Percentiles rank a stretch among this genome's conserved stretches.
Conservation (phyloP, 2,329 filamentous ascomycete species). For the Helotiales sp. region DNA sequence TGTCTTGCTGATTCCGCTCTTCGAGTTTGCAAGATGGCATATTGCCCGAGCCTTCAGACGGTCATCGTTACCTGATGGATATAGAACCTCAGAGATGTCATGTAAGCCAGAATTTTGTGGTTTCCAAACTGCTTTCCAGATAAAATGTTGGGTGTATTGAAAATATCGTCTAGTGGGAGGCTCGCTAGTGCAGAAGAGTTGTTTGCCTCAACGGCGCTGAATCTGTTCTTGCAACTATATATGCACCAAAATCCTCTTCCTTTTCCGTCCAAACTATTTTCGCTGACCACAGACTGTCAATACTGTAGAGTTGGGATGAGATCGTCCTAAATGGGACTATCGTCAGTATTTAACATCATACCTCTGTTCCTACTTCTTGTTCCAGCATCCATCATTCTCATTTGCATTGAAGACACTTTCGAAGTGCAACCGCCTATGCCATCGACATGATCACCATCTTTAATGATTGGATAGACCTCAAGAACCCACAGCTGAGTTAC, state of each 20-base stretch:
- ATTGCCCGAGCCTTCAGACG: background rate
- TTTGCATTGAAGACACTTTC: background rate
- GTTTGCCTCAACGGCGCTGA: background rate
- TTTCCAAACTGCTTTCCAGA: no score
- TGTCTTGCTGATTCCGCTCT: no score
- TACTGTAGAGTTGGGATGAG: background rate
- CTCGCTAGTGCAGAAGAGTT: background rate
- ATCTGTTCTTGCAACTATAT: background rate
- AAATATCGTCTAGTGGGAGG: background rate
- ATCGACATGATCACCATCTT: background rate
- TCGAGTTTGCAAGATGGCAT: no score
- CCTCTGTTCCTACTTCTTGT: background rate
- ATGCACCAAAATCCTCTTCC: background rate
- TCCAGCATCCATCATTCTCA: no score
- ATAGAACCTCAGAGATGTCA: background rate
- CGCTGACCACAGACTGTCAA: background rate
- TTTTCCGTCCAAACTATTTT: background rate
- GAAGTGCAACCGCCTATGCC: background rate
- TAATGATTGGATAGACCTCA: background rate
- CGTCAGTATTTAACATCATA: background rate
- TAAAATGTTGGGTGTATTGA: no score
- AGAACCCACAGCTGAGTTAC: background rate
- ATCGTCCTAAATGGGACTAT: background rate
- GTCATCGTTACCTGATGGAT: background rate
- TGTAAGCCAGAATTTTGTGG: background rate